Conservation (phyloP, 352 stramenopile genomes). For the Pythium scleroteichum region DNA sequence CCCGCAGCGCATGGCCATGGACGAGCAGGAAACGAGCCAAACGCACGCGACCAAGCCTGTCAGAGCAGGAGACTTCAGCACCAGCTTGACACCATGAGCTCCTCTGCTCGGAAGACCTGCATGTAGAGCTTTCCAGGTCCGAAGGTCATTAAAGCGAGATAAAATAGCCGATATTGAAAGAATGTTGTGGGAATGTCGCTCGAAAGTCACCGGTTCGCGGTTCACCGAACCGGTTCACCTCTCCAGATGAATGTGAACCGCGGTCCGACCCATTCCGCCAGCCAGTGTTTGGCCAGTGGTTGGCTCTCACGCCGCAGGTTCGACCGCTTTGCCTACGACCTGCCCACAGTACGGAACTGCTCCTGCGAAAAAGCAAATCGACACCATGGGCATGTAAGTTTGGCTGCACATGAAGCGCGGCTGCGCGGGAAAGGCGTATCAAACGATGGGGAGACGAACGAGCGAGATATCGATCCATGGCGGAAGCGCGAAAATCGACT, state of each 20-base stretch:
- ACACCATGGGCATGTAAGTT: constrained; percentile 84
- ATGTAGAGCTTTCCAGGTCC: no score
- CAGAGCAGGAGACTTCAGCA: no score
- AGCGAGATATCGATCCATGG: background rate
- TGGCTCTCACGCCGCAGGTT: constrained; percentile 54
- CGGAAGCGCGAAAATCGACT: constrained; percentile 2
- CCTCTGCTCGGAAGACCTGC: no score
- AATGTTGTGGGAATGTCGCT: constrained; percentile 17
- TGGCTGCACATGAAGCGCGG: background rate
- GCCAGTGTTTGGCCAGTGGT: constrained; percentile 59
- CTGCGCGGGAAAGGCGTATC: background rate
- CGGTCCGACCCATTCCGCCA: constrained; percentile 12
- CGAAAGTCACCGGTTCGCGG: constrained; percentile 33
- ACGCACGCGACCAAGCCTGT: background rate
- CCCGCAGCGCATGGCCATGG: constrained; percentile 56
- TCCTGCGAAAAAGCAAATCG: constrained; percentile 71
- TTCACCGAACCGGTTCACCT: constrained; percentile 35
- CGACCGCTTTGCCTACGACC: constrained; percentile 11
- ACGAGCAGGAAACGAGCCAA: constrained; percentile 35
- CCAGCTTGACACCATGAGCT: background rate
- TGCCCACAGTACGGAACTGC: constrained; percentile 83
- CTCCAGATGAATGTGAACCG: constrained; percentile 40
- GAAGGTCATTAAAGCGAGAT: constrained; percentile 18
- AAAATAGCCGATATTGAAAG: no score
- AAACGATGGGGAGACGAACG: background rate